A percentile compares a stretch with the other conserved stretches of the same genome.
These are phyloP conservation scores for Colletotrichum caudatum DNA, from an alignment of 2,329 filamentous ascomycete species.

Conservation along the genomic window DNA sequence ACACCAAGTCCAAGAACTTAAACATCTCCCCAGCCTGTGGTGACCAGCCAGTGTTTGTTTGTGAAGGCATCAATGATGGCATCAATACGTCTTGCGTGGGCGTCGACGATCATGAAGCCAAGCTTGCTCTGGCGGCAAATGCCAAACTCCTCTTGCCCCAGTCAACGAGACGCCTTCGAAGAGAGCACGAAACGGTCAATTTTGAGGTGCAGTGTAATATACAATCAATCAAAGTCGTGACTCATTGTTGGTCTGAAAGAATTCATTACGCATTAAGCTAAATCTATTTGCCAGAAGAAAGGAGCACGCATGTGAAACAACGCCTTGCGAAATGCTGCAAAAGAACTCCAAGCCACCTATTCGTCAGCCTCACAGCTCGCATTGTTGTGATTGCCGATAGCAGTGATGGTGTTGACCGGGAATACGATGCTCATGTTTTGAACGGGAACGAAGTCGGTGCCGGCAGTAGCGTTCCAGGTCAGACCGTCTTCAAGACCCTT, in stretches of 20 bases:
- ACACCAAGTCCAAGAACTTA: conserved; percentile 39
- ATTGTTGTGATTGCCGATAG: background rate
- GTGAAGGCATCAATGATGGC: conserved; percentile 59
- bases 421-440: conserved; percentile 8
- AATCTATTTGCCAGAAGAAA: background rate
- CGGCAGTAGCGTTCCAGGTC: conserved; percentile 15
- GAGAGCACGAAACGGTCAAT: too few relatives aligned
- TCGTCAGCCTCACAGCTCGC: background rate
- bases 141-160: conserved; percentile 27
- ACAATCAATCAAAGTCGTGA: too few relatives aligned
- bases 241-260: background rate
- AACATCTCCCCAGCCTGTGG: too few relatives aligned
- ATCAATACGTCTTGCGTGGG: conserved; percentile 50
- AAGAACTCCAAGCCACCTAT: background rate
- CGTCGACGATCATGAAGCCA: conserved; percentile 30
- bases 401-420: background rate
- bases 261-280: background rate
- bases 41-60: conserved; percentile 47
- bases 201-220: too few relatives aligned
- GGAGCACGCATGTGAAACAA: background rate
- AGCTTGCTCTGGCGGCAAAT: conserved; percentile 33
- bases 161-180: conserved; percentile 31
- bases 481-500: conserved; percentile 13
- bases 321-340: background rate
- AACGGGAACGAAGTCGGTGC: conserved; percentile 5